These are phyloP conservation scores for Leonotis leonurus DNA, from an alignment of 257 asterid species.

Conservation along the genomic window DNA sequence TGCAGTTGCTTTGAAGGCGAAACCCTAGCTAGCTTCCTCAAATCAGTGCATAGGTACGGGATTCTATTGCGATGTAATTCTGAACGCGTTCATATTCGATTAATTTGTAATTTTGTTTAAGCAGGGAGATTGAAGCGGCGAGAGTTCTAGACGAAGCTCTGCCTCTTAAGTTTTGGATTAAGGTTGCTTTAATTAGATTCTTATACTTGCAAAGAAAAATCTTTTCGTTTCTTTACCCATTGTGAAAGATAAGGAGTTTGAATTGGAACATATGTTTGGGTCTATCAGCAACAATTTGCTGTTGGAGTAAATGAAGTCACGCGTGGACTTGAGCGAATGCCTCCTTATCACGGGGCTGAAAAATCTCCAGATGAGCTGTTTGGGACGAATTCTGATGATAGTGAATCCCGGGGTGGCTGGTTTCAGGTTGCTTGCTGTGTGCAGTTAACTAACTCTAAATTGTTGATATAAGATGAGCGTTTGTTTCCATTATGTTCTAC, in stretches of 20 bases:
- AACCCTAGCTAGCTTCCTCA: constrained; percentile 43
- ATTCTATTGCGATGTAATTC: not conserved
- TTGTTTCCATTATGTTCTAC: not conserved
- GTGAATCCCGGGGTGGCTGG: constrained; percentile 21
- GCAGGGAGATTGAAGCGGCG: constrained; percentile 57
- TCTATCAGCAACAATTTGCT: constrained; percentile 66
- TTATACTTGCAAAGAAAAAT: not conserved
- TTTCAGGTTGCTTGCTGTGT: constrained; percentile 53
- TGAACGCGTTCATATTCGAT: not conserved
- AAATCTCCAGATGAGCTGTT: constrained; percentile 10
- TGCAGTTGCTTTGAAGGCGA: constrained; percentile 70
- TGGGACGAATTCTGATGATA: not conserved
- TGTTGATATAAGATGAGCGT: not conserved
- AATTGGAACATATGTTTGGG: not conserved
- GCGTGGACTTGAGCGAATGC: constrained; percentile 79
- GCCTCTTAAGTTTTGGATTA: constrained; percentile 68
- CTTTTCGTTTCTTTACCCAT: not conserved
- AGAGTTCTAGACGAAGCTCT: constrained; percentile 32
- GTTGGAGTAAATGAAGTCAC: constrained; percentile 85
- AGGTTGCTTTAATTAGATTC: constrained; percentile 31
- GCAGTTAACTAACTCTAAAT: not conserved
- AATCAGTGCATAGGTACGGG: constrained; percentile 38
- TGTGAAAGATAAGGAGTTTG: not conserved
- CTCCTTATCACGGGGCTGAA: constrained; percentile 13
- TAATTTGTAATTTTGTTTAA: constrained; percentile 20